Conservation (phyloP, 2,329 filamentous ascomycete species). For the Diaporthe humulicola region DNA sequence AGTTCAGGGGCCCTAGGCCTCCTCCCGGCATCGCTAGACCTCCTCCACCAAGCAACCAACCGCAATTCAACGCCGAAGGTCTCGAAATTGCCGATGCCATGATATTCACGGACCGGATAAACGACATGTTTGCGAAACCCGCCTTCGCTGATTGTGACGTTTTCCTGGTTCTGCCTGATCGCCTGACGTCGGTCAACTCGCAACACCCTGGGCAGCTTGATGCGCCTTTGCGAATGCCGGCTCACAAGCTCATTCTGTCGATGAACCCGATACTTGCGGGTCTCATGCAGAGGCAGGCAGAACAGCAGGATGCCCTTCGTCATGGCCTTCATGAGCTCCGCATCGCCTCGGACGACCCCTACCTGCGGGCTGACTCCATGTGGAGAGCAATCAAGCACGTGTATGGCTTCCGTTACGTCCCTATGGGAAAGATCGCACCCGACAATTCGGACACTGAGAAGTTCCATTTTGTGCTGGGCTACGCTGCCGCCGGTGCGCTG, state of each 20-base stretch:
- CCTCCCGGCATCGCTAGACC: constrained; percentile 44
- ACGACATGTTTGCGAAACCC: constrained; percentile 51
- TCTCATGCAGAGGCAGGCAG: constrained; percentile 48
- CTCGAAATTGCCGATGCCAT: constrained; percentile 35
- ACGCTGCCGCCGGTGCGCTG: constrained; percentile 73
- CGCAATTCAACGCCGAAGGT: constrained; percentile 29
- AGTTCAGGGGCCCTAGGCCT: constrained; percentile 31
- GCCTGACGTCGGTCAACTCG: constrained; percentile 40
- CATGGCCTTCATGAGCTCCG: constrained; percentile 50
- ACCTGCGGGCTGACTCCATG: constrained; percentile 68
- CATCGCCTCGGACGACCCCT: constrained; percentile 64
- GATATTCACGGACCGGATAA: constrained; percentile 35
- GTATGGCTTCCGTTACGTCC: constrained; percentile 62
- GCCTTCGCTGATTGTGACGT: constrained; percentile 58
- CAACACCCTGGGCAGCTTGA: constrained; percentile 43
- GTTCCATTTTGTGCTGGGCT: constrained; percentile 71
- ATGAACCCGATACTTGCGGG: constrained; percentile 59
- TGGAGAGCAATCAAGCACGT: constrained; percentile 69
- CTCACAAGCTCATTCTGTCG: constrained; percentile 68
- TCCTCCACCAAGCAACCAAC: constrained; percentile 46
- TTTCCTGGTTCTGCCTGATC: constrained; percentile 55
- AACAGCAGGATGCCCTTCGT: constrained; percentile 45
- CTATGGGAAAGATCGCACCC: constrained; percentile 33
- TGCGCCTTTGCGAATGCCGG: constrained; percentile 60
- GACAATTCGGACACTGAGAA: constrained; percentile 37